A percentile compares a stretch with the other conserved stretches of the same genome.
phyloP scores from a whole-genome alignment of 2,329 filamentous ascomycete genomes.

The Stagonosporopsis tanaceti region DNA sequence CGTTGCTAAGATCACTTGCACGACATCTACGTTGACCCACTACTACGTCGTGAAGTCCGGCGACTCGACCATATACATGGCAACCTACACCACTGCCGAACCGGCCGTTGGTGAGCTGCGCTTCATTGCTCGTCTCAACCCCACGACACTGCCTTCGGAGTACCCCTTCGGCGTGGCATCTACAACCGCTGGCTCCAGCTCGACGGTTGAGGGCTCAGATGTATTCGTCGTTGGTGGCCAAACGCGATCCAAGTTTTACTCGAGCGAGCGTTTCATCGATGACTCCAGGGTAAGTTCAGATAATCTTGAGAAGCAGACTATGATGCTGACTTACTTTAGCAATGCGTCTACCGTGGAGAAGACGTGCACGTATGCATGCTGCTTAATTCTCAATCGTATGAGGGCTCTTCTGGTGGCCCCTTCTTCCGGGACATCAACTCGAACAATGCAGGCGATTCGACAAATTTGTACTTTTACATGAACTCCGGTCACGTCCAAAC shows the following conservation, averaged over 20 bases:
- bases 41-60: conserved; percentile 69
- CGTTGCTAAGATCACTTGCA: conserved; percentile 68
- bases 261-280: conserved; percentile 73
- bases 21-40: conserved; percentile 67
- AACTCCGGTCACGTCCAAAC: conserved; percentile 68
- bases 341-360: conserved; percentile 65
- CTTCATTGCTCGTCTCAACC: conserved; percentile 68
- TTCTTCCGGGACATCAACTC: conserved; percentile 70
- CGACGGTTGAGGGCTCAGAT: conserved; percentile 63
- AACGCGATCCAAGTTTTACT: conserved; percentile 75
- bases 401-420: conserved; percentile 70
- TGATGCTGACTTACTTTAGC: conserved; percentile 52
- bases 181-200: conserved; percentile 60
- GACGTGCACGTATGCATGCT: conserved; percentile 69
- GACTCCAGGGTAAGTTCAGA: conserved; percentile 49
- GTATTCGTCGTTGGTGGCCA: conserved; percentile 66
- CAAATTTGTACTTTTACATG: conserved; percentile 72
- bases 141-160: conserved; percentile 47
- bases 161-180: conserved; percentile 57
- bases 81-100: conserved; percentile 66
- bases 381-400: conserved; percentile 63
- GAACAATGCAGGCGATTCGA: conserved; percentile 68
- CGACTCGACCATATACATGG: conserved; percentile 63
- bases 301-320: neutral
- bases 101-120: conserved; percentile 62